Evolutionary conservation across 192 early-diverging fungal genomes (phyloP).

Genomic region (Umbelopsis sp.): DNA sequence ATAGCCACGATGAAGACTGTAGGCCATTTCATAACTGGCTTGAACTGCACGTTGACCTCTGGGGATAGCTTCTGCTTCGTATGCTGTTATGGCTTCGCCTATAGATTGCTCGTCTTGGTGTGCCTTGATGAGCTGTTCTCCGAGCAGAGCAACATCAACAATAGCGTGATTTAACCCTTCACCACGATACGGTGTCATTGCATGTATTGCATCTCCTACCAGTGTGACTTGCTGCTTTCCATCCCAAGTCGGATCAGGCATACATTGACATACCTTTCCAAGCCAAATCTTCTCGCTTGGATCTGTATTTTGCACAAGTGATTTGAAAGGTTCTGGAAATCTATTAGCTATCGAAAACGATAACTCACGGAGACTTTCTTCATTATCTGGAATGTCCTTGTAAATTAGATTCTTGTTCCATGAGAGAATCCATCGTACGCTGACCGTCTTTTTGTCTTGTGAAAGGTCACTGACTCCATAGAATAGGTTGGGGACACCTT

Average conservation of each 20-base stretch:
- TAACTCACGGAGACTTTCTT: background rate
- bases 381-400: background rate
- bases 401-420: background rate
- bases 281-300: background rate
- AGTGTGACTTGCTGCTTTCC: conserved; percentile 5
- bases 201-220: conserved; percentile 21
- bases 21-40: background rate
- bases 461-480: conserved; percentile 1
- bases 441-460: background rate
- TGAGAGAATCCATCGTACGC: background rate
- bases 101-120: background rate
- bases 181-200: conserved; percentile 24
- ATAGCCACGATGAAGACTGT: background rate
- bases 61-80: background rate
- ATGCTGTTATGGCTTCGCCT: background rate
- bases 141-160: conserved; percentile 19
- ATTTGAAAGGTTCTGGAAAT: background rate
- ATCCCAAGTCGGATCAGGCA: conserved; percentile 2
- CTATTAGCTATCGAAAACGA: background rate
- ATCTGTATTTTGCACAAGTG: background rate
- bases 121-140: background rate
- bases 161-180: conserved; percentile 31
- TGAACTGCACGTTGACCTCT: conserved; percentile 1
- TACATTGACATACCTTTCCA: background rate
- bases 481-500: background rate